These are phyloP conservation scores for Solanum virginianum DNA, from an alignment of 257 asterid species.

Conservation along the genomic window DNA sequence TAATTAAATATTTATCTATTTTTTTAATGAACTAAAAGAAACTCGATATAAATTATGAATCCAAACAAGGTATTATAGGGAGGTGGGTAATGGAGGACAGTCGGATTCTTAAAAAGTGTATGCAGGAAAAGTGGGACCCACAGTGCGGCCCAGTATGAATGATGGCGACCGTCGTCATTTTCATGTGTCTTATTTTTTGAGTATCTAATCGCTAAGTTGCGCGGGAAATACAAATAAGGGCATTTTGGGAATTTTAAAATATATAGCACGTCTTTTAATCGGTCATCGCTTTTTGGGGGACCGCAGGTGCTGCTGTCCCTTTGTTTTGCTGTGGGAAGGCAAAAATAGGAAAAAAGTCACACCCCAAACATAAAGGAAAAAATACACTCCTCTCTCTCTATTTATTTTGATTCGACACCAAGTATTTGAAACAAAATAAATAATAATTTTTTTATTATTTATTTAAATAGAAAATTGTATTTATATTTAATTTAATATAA, in stretches of 20 bases:
- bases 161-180: conserved; percentile 7
- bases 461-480: no score
- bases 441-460: no score
- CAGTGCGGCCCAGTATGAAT: not conserved
- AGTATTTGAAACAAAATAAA: no score
- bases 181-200: not conserved
- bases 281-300: conserved; percentile 1
- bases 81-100: conserved; percentile 57
- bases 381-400: no score
- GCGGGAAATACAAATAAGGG: conserved; percentile 34
- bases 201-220: not conserved
- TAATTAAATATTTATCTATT: no score
- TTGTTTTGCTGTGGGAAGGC: conserved; percentile 1
- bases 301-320: not conserved
- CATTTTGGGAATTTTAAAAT: conserved; percentile 8
- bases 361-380: not conserved
- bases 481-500: no score
- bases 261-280: conserved; percentile 14
- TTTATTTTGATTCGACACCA: no score
- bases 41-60: not conserved
- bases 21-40: no score
- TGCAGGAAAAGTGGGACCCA: conserved; percentile 35
- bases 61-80: not conserved
- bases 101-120: conserved; percentile 42
- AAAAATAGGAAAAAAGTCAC: not conserved